A percentile compares a stretch with the other conserved stretches of the same genome.
Evolutionary conservation across 1,284 basidiomycete species (phyloP).

Genomic region (Heterobasidion occidentale): DNA sequence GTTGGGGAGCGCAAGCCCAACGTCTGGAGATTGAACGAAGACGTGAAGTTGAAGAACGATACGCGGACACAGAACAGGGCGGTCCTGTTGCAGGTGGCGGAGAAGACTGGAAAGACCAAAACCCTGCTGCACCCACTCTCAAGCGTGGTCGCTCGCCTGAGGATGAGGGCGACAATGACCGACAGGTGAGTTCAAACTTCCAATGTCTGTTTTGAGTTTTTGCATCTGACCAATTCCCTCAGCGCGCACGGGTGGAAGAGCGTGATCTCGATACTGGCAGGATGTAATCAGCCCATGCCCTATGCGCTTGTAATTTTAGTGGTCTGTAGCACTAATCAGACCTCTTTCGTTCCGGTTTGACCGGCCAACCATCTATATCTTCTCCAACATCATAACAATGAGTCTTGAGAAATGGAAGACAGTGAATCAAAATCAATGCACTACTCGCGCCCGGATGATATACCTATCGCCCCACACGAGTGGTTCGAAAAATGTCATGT

Average conservation of each 20-base stretch:
- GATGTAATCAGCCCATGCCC: constrained; percentile 36
- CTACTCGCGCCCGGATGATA: constrained; percentile 46
- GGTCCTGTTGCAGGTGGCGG: constrained; percentile 81
- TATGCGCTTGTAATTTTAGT: constrained; percentile 2
- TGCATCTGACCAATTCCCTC: constrained; percentile 23
- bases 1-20: constrained; percentile 92
- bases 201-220: constrained; percentile 3
- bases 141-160: constrained; percentile 68
- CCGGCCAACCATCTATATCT: neutral
- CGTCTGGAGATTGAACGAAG: constrained; percentile 70
- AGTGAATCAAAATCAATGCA: constrained; percentile 35
- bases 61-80: constrained; percentile 77
- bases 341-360: neutral
- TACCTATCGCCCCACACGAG: constrained; percentile 31
- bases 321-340: constrained; percentile 6
- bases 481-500: constrained; percentile 45
- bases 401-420: too few relatives aligned
- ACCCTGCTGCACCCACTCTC: constrained; percentile 30
- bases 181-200: constrained; percentile 37
- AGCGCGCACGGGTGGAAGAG: constrained; percentile 54
- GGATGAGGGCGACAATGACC: constrained; percentile 50
- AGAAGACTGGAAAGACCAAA: constrained; percentile 71
- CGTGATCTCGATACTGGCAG: constrained; percentile 42
- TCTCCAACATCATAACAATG: neutral
- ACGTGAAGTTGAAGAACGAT: constrained; percentile 83